A percentile compares a stretch with the other conserved stretches of the same genome.
phyloP scores from a whole-genome alignment of 495 filamentous ascomycete species.

The Podospora pseudoanserina region DNA sequence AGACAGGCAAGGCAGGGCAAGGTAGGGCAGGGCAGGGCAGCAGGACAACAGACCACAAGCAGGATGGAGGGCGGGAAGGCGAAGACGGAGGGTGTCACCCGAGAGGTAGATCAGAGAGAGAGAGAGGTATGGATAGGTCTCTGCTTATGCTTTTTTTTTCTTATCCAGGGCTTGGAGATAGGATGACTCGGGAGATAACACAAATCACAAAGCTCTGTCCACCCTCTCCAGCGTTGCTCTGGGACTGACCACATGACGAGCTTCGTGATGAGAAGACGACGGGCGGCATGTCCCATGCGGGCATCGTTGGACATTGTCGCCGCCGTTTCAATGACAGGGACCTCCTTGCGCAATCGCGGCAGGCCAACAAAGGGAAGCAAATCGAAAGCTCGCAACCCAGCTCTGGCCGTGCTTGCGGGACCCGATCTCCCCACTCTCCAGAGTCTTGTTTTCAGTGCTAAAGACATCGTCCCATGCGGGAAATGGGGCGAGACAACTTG shows the following conservation, averaged over 20 bases:
- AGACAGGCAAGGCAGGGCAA: neutral
- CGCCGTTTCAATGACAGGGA: constrained; percentile 20
- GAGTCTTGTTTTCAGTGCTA: constrained; percentile 16
- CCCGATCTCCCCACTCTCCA: constrained; percentile 3
- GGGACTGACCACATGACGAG: constrained; percentile 22
- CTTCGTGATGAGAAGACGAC: constrained; percentile 17
- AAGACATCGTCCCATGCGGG: constrained; percentile 10
- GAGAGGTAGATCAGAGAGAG: neutral
- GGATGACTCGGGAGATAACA: neutral
- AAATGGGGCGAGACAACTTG: neutral
- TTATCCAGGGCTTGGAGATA: neutral
- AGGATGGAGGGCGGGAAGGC: neutral
- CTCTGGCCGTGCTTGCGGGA: constrained; percentile 11
- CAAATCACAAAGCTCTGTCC: neutral
- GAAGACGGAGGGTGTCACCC: constrained; percentile 15
- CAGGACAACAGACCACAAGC: neutral
- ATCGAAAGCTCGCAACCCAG: constrained; percentile 3
- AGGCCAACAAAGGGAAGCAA: constrained; percentile 15
- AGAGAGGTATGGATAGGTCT: constrained; percentile 1
- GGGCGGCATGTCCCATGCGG: constrained; percentile 12
- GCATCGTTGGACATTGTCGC: constrained; percentile 16
- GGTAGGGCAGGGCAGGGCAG: neutral
- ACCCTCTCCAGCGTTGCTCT: neutral
- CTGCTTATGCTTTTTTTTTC: neutral
- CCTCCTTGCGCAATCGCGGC: constrained; percentile 18